A percentile compares a stretch with the other conserved stretches of the same genome.
Conservation (phyloP, 768 basidiomycete species). For the Russula emetica region DNA sequence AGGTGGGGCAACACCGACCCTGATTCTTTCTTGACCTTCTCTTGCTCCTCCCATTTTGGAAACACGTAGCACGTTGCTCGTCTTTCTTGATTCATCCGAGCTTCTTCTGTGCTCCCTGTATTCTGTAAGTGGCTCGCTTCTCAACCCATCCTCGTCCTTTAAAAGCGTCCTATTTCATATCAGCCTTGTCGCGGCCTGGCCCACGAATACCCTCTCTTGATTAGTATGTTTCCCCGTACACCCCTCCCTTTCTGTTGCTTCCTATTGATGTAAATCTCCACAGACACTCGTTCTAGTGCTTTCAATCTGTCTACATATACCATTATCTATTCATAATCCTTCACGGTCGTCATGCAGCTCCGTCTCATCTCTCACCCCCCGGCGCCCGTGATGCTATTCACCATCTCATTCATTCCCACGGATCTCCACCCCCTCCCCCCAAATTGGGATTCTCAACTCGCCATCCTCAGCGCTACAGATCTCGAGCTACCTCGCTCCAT, state of each 20-base stretch:
- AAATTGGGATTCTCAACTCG: slow-evolving; percentile 54
- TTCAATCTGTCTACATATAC: slow-evolving; percentile 23
- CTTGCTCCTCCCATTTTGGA: slow-evolving; percentile 12
- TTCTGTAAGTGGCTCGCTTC: background rate
- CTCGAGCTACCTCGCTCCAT: slow-evolving; percentile 49
- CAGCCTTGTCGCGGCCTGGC: background rate
- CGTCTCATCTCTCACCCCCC: slow-evolving; percentile 45
- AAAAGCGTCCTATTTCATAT: background rate
- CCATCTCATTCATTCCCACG: slow-evolving; percentile 46
- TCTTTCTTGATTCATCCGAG: background rate
- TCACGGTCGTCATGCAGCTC: slow-evolving; percentile 47
- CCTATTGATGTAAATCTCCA: background rate
- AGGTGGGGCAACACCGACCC: background rate
- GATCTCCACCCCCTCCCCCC: slow-evolving; percentile 43
- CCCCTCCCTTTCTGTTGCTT: background rate
- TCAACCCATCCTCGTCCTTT: slow-evolving; percentile 1
- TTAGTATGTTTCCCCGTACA: slow-evolving; percentile 7
- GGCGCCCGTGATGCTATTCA: slow-evolving; percentile 56
- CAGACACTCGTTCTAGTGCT: slow-evolving; percentile 5
- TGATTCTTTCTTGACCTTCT: background rate
- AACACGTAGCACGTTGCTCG: slow-evolving; percentile 8
- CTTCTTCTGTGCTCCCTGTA: background rate
- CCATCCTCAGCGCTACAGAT: slow-evolving; percentile 46
- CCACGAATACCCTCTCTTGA: slow-evolving; percentile 12
- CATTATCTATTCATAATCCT: slow-evolving; percentile 16